Base-by-base conservation (phyloP, 352 stramenopile genomes). In the Aphanomyces astaci region DNA sequence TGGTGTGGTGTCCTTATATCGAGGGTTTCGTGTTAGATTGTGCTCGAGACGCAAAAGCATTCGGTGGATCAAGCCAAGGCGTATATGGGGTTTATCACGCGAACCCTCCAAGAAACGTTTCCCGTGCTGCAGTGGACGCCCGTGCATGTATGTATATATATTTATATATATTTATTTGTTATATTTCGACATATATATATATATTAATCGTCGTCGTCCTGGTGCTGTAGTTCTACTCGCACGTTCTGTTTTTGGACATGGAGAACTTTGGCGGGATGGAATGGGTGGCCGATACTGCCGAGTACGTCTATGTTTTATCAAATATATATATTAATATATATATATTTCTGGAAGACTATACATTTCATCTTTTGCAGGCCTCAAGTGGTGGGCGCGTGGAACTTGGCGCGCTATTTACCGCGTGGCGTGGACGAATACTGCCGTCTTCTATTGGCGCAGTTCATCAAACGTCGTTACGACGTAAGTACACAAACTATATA, bases 191-290 rank as follows among this genome's bases (percentile, higher is more conserved):
- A 17, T 9, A 46, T 46, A 17, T 17, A 46, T 46, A 9, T 17
- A 46, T 55, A 1, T 2, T 39, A 1, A n/a, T 59, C 51, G 4
- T 57, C 24, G 2, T 64, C 53, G 7, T 43, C 28, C 17, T 80
- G 80, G 67, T 98, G 89, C 71, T 96, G 95, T 80, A 81, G 67
- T 98, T 90, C 71, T 96, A 95, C 66, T 84, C 91, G 30, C 85
- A 98, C 66, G 77, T 98, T 27, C 73, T 99, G 11, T 98, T 98
- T 66, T 69, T 98, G 31, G 95, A 99, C 73, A 85, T 94, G 13
- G 91, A 98, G 66, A 99, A 99, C 70, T 98, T 96, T 67, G 95
- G 94, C 33, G 96, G 88, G 46, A 86, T 98, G 15, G 73, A 86
- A n/a, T 64, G 74, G 4, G 68, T 65, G 11, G 67, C 53, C 24